Conservation (phyloP, 164 flowering plant genomes). For the Chimonanthus praecox region DNA sequence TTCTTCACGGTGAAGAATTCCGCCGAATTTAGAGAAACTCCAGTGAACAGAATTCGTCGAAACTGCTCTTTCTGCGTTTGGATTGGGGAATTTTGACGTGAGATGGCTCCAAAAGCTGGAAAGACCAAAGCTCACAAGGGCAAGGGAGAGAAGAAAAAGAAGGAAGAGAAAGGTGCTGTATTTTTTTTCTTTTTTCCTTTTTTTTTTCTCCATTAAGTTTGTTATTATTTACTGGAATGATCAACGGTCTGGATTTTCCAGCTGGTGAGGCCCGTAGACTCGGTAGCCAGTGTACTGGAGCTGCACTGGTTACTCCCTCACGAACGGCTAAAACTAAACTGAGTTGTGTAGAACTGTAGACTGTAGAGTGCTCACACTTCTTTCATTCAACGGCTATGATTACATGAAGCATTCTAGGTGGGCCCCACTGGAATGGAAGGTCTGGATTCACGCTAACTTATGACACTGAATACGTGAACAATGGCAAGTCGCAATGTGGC, state of each 20-base stretch:
- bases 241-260: not conserved
- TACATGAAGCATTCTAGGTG: too few relatives aligned
- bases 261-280: not conserved
- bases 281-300: not conserved
- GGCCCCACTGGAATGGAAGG: too few relatives aligned
- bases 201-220: not conserved
- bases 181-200: not conserved
- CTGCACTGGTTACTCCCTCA: not conserved
- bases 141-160: conserved; percentile 93
- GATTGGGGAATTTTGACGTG: conserved; percentile 11
- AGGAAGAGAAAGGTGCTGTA: conserved; percentile 77
- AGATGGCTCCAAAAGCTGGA: conserved; percentile 86
- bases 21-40: not conserved
- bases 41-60: not conserved
- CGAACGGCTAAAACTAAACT: not conserved
- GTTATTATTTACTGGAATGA: not conserved
- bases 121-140: conserved; percentile 71
- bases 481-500: too few relatives aligned
- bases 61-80: not conserved
- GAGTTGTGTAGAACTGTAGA: not conserved
- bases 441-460: too few relatives aligned
- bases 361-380: not conserved
- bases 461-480: too few relatives aligned
- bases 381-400: too few relatives aligned
- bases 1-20: too few relatives aligned